Conservation (phyloP, 2,329 filamentous ascomycete species). For the Tolypocladium paradoxum region DNA sequence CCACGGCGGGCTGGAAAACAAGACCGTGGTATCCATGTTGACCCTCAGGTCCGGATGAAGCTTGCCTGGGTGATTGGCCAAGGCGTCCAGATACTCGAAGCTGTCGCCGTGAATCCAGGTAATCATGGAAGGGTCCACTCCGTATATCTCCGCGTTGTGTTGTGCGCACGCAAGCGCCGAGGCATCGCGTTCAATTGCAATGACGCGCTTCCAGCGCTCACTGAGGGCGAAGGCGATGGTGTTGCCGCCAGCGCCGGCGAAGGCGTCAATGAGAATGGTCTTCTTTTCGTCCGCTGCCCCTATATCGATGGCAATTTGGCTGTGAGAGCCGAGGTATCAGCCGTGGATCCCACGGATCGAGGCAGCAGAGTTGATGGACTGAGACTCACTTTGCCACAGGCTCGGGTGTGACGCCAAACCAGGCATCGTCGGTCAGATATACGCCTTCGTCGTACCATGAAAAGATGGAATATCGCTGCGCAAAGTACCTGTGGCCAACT, state of each 20-base stretch:
- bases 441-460: slow-evolving; percentile 78
- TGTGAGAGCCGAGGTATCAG: not conserved
- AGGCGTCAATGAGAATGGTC: slow-evolving; percentile 70
- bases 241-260: slow-evolving; percentile 88
- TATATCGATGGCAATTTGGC: slow-evolving; percentile 53
- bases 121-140: slow-evolving; percentile 59
- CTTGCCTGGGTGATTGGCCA: slow-evolving; percentile 23
- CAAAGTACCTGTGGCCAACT: slow-evolving; percentile 60
- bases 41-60: slow-evolving; percentile 28
- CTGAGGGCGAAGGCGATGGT: slow-evolving; percentile 86
- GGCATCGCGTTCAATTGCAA: slow-evolving; percentile 79
- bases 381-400: slow-evolving; percentile 64
- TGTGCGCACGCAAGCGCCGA: slow-evolving; percentile 80
- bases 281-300: slow-evolving; percentile 42
- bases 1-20: slow-evolving; percentile 52
- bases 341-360: not conserved
- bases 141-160: slow-evolving; percentile 82
- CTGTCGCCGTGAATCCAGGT: slow-evolving; percentile 83
- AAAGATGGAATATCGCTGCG: slow-evolving; percentile 81
- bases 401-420: slow-evolving; percentile 96
- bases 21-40: slow-evolving; percentile 29
- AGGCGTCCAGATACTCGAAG: slow-evolving; percentile 57
- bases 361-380: not conserved
- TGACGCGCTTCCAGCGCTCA: slow-evolving; percentile 68
- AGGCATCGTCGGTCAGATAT: slow-evolving; percentile 84